These are phyloP conservation scores for Boletus rubroflammeus DNA, from an alignment of 768 basidiomycete species.

Conservation along the genomic window DNA sequence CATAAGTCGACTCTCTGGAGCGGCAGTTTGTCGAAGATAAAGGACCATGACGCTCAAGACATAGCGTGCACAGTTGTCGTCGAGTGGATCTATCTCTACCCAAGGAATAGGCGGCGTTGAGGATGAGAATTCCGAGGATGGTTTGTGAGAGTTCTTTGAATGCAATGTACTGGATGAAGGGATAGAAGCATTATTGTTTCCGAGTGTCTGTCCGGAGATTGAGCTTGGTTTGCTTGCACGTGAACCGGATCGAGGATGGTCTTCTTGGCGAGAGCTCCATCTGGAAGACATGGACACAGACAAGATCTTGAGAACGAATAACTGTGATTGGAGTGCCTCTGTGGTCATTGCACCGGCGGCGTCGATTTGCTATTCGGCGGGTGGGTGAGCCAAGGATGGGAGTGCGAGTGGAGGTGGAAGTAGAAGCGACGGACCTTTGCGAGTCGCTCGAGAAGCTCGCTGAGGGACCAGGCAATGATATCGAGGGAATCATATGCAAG, in stretches of 20 bases:
- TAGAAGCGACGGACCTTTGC: slow-evolving; percentile 52
- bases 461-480: slow-evolving; percentile 74
- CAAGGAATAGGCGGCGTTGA: slow-evolving; percentile 39
- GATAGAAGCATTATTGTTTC: slow-evolving; percentile 34
- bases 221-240: slow-evolving; percentile 39
- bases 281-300: slow-evolving; percentile 74
- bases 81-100: slow-evolving; percentile 68
- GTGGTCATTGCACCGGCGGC: slow-evolving; percentile 50
- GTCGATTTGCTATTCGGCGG: slow-evolving; percentile 47
- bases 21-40: slow-evolving; percentile 72
- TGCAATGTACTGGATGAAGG: slow-evolving; percentile 28
- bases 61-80: slow-evolving; percentile 79
- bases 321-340: slow-evolving; percentile 80
- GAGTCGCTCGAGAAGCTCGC: slow-evolving; percentile 73
- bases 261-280: slow-evolving; percentile 50
- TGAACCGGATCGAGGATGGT: slow-evolving; percentile 40
- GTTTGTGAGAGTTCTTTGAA: slow-evolving; percentile 31
- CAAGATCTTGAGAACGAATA: slow-evolving; percentile 81
- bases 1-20: slow-evolving; percentile 52
- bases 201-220: slow-evolving; percentile 29
- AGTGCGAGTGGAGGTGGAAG: neutral
- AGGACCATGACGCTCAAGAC: slow-evolving; percentile 77
- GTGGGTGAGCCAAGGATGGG: slow-evolving; percentile 11
- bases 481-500: slow-evolving; percentile 74
- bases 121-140: slow-evolving; percentile 40